phyloP scores from a whole-genome alignment of 208 protist genomes.

The Vickermania spadyakhi region DNA sequence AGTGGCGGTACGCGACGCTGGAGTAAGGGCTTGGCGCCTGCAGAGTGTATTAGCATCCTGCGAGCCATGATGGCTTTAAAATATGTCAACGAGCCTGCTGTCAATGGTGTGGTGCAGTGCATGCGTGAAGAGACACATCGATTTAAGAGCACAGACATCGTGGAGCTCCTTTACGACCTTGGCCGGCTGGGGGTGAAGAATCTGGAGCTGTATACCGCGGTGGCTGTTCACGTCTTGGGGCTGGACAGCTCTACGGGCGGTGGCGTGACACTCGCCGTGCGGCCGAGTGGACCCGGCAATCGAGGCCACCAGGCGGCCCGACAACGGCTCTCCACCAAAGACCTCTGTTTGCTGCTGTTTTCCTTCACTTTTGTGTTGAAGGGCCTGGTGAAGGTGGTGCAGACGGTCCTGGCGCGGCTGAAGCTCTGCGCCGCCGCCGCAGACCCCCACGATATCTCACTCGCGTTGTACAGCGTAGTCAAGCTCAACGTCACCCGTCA shows the following conservation, averaged over 20 bases:
- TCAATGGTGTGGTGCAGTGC: slow-evolving; percentile 51
- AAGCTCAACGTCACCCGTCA: slow-evolving; percentile 47
- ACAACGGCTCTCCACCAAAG: slow-evolving; percentile 47
- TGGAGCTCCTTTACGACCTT: slow-evolving; percentile 42
- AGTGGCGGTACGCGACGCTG: slow-evolving; percentile 21
- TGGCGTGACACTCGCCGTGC: neutral
- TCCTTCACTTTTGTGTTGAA: slow-evolving; percentile 73
- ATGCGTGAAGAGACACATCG: slow-evolving; percentile 25
- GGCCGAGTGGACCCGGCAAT: neutral
- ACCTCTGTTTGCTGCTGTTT: slow-evolving; percentile 70
- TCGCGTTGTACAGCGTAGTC: slow-evolving; percentile 67
- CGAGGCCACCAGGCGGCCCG: slow-evolving; percentile 1
- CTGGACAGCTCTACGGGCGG: slow-evolving; percentile 8
- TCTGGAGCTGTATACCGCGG: slow-evolving; percentile 60
- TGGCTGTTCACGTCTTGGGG: slow-evolving; percentile 48
- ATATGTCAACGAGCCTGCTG: slow-evolving; percentile 21
- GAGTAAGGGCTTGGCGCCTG: slow-evolving; percentile 28
- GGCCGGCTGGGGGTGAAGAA: slow-evolving; percentile 56
- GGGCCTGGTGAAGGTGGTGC: slow-evolving; percentile 70
- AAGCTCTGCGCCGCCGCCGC: slow-evolving; percentile 43
- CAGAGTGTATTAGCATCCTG: slow-evolving; percentile 38
- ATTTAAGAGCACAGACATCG: slow-evolving; percentile 36
- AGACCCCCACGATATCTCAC: slow-evolving; percentile 50
- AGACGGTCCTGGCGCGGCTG: slow-evolving; percentile 69
- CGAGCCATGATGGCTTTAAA: slow-evolving; percentile 37